phyloP scores from a whole-genome alignment of 1,284 basidiomycete genomes.

The Fomes fomentarius region DNA sequence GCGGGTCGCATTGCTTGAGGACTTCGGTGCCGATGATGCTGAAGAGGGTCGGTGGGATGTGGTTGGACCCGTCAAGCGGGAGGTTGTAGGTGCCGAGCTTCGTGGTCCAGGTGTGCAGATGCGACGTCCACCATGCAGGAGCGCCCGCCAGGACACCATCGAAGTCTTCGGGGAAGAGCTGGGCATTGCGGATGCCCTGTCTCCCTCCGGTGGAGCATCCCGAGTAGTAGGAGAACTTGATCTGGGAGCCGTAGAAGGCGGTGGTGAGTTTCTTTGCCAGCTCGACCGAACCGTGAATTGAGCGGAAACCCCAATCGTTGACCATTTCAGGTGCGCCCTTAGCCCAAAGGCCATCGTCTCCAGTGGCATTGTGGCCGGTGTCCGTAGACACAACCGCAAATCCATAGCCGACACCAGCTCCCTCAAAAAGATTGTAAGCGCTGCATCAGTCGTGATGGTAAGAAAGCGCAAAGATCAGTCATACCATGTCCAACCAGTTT shows the following conservation, averaged over 20 bases:
- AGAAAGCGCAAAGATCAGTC: too few species aligned
- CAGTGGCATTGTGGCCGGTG: not conserved
- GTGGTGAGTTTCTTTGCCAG: not conserved
- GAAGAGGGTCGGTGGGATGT: not conserved
- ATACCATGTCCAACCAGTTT: not conserved
- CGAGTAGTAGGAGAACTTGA: not conserved
- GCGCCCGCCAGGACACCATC: not conserved
- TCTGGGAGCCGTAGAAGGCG: not conserved
- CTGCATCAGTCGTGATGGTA: too few species aligned
- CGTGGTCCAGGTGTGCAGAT: not conserved
- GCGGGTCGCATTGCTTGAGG: not conserved
- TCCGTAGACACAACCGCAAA: not conserved
- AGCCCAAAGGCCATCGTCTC: not conserved
- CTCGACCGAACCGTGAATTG: not conserved
- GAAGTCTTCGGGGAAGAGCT: not conserved
- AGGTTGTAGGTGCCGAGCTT: not conserved
- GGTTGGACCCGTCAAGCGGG: not conserved
- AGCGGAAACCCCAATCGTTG: not conserved
- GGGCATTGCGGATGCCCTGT: not conserved
- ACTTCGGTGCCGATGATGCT: not conserved
- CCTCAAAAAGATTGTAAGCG: too few species aligned
- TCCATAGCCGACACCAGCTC: not conserved
- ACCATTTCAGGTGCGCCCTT: not conserved
- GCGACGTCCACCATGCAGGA: not conserved
- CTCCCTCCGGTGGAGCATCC: not conserved